phyloP scores from a whole-genome alignment of 257 asterid species.

The Salvia splendens region DNA sequence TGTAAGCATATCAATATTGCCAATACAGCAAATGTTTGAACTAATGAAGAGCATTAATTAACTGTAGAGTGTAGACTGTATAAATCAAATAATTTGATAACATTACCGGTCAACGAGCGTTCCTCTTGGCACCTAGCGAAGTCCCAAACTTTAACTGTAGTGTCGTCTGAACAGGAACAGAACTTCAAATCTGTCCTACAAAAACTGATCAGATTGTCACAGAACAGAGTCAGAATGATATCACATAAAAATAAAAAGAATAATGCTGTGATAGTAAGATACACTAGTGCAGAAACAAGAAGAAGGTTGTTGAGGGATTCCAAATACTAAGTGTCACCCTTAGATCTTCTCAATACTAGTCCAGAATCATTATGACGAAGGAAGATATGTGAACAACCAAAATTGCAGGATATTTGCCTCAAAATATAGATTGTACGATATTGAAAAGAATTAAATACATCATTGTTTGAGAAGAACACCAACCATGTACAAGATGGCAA shows the following conservation, averaged over 20 bases:
- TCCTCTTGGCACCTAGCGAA: conserved; percentile 99
- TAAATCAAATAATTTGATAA: conserved; percentile 40
- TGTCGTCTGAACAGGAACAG: conserved; percentile 99
- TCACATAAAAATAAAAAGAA: conserved; percentile 6
- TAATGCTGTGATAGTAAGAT: conserved; percentile 11
- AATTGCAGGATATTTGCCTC: too few species aligned
- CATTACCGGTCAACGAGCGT: conserved; percentile 93
- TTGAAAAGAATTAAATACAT: neutral
- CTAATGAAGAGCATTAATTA: conserved; percentile 22
- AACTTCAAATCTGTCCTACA: conserved; percentile 97
- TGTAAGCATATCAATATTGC: too few species aligned
- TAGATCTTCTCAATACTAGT: neutral
- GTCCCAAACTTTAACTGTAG: conserved; percentile 98
- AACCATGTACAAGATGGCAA: conserved; percentile 5
- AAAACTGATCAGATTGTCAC: conserved; percentile 60
- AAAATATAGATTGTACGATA: neutral
- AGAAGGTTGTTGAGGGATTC: conserved; percentile 24
- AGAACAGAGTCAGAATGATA: conserved; percentile 30
- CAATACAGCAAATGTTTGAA: neutral
- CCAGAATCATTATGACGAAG: conserved; percentile 9
- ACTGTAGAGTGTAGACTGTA: conserved; percentile 4
- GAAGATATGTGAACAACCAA: neutral
- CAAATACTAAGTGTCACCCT: conserved; percentile 8
- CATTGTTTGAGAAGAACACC: neutral
- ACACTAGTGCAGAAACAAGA: conserved; percentile 5